phyloP scores from a whole-genome alignment of 1,284 basidiomycete genomes.

The Exobasidium cylindrosporum region DNA sequence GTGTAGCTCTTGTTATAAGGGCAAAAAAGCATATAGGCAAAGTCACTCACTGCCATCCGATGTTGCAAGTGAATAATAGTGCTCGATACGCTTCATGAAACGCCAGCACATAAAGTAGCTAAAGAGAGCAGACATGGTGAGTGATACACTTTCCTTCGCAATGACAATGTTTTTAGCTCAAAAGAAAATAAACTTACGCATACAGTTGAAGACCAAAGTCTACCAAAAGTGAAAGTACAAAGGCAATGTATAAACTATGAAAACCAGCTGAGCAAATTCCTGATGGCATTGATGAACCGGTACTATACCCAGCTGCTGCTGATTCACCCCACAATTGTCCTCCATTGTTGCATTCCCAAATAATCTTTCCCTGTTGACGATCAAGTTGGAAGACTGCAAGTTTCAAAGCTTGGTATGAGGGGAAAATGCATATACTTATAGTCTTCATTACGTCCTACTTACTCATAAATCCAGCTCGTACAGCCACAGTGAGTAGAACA shows the following conservation, averaged over 20 bases:
- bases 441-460: conserved; percentile 56
- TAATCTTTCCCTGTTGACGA: conserved; percentile 60
- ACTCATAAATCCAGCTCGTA: conserved; percentile 70
- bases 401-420: conserved; percentile 9
- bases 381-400: conserved; percentile 45
- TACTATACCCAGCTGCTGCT: conserved; percentile 58
- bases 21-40: not conserved
- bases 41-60: conserved; percentile 22
- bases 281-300: conserved; percentile 59
- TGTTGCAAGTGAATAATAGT: conserved; percentile 39
- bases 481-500: conserved; percentile 65
- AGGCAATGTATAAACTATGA: conserved; percentile 66
- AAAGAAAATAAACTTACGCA: conserved; percentile 20
- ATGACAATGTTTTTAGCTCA: no score
- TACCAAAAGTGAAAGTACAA: conserved; percentile 66
- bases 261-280: conserved; percentile 68
- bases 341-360: conserved; percentile 71
- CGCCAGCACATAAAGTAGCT: conserved; percentile 47
- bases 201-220: conserved; percentile 71
- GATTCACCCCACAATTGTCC: conserved; percentile 68
- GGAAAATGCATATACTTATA: not conserved
- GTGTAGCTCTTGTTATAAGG: not conserved
- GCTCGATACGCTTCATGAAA: conserved; percentile 50
- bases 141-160: conserved; percentile 1
- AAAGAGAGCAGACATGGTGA: not conserved